Evolutionary conservation across 805 yeast genomes (phyloP), one percentile per base, ranked within the genome.

Genomic region (Starmerella sirachaensis): DNA sequence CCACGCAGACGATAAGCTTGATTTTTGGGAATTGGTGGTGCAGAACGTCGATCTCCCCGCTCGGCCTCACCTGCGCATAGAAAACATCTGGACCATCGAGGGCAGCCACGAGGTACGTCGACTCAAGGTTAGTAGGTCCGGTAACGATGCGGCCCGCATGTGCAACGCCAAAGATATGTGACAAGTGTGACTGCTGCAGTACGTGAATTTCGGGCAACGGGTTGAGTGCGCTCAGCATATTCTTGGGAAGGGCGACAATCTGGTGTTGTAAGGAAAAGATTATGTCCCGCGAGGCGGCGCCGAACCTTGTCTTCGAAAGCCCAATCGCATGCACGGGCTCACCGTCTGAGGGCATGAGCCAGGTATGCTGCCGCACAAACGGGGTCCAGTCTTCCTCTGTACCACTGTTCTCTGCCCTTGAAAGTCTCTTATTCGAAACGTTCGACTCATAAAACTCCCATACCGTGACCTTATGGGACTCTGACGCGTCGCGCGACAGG

Each of bases 41-140:
- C 55, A 88, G 65, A 35, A 72, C 64, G 59, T 88, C 98, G 59
- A 82, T 86, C 27, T 83, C 81, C 29, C 72, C 71, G 0, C 95
- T 82, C 0, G 97, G 95, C 35, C 78, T 70, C 13, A 80, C 66
- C 40, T 74, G 65, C 0, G 93, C 77, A 52, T 86, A 81, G 61
- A 81, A 86, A 6, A 79, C 56, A 53, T 83, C 93, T n/a, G 66
- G 58, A 14, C 78, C 82, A 31, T 74, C 60, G 25, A 69, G 64
- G 43, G 91, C 76, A 0, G 81, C 70, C 14, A 82, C 65, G 13
- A 60, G 40, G 2, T 78, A 66, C 0, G 96, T 85, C 2, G 94
- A 81, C 59, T 88, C 97, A 35, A 85, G 62, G 27, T 71, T 67
- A 0, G 96, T 80, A 2, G 80, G 66, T 3, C 63, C 52, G 0